Percentiles rank a stretch among this genome's conserved stretches.
Evolutionary conservation across 1,284 basidiomycete species (phyloP).

Genomic region (Peniophora sp.): DNA sequence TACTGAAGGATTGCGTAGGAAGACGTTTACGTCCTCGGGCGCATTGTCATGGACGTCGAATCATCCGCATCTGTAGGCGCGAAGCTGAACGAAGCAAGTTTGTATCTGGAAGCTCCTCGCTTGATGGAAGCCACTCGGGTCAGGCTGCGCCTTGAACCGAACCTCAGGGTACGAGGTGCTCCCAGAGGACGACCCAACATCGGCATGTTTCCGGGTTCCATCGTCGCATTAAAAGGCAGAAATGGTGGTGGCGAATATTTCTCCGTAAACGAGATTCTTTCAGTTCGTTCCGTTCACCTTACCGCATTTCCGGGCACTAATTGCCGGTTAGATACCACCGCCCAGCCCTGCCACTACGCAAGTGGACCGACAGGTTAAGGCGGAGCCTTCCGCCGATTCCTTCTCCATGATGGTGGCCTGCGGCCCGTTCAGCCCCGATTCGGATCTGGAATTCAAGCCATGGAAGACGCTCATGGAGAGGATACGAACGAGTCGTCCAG

Average conservation of each 20-base stretch:
- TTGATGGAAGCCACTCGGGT: constrained; percentile 70
- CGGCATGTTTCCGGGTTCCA: constrained; percentile 84
- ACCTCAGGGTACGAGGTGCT: constrained; percentile 61
- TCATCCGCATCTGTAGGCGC: constrained; percentile 34
- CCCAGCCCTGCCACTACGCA: constrained; percentile 39
- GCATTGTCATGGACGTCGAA: constrained; percentile 72
- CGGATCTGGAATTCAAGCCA: constrained; percentile 70
- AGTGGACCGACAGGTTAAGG: constrained; percentile 25
- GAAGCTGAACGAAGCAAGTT: constrained; percentile 68
- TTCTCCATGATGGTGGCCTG: constrained; percentile 66
- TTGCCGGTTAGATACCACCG: constrained; percentile 14
- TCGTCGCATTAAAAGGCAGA: constrained; percentile 82
- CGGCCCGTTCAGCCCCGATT: constrained; percentile 79
- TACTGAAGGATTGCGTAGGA: constrained; percentile 37
- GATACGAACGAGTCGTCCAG: constrained; percentile 56
- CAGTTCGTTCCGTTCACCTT: constrained; percentile 24
- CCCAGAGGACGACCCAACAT: constrained; percentile 58
- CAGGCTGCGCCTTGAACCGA: constrained; percentile 61
- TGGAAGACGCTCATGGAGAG: constrained; percentile 55
- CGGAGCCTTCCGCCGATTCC: constrained; percentile 21
- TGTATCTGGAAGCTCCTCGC: constrained; percentile 79
- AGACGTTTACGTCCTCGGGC: constrained; percentile 70
- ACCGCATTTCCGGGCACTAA: constrained; percentile 20
- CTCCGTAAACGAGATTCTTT: constrained; percentile 75
- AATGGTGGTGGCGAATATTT: constrained; percentile 91